Evolutionary conservation across 2,329 filamentous ascomycete genomes (phyloP).

Genomic region (Talaromyces sp.): DNA sequence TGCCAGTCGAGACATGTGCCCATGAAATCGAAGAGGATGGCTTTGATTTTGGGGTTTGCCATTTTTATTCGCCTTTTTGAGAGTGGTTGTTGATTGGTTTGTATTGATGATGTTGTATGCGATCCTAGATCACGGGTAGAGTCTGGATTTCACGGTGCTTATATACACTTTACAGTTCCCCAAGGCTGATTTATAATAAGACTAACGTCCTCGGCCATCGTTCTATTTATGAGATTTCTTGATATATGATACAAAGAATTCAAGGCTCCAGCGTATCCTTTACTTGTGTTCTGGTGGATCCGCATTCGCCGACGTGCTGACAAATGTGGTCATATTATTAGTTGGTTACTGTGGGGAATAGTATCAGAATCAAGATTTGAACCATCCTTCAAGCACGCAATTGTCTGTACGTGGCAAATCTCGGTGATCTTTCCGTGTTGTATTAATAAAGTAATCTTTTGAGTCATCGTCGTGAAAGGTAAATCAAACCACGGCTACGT

Average conservation of each 20-base stretch:
- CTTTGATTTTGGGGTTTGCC: slow-evolving; percentile 36
- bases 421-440: not conserved
- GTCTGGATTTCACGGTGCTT: not conserved
- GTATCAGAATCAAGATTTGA: not conserved
- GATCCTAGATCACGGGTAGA: not conserved
- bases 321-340: not conserved
- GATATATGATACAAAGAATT: not conserved
- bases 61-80: not conserved
- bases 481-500: not conserved
- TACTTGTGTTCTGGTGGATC: not conserved
- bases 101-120: not conserved
- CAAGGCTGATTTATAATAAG: not conserved
- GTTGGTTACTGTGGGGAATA: not conserved
- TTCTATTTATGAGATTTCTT: too few relatives aligned
- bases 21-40: slow-evolving; percentile 58
- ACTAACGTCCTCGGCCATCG: too few relatives aligned
- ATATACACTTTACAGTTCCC: not conserved
- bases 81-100: not conserved
- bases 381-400: not conserved
- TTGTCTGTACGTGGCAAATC: not conserved
- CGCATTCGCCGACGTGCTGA: not conserved
- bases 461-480: not conserved
- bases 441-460: too few relatives aligned
- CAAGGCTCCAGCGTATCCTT: not conserved
- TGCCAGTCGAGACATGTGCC: slow-evolving; percentile 59